phyloP scores from a whole-genome alignment of 1,284 basidiomycete species.

The Bjerkandera adusta region DNA sequence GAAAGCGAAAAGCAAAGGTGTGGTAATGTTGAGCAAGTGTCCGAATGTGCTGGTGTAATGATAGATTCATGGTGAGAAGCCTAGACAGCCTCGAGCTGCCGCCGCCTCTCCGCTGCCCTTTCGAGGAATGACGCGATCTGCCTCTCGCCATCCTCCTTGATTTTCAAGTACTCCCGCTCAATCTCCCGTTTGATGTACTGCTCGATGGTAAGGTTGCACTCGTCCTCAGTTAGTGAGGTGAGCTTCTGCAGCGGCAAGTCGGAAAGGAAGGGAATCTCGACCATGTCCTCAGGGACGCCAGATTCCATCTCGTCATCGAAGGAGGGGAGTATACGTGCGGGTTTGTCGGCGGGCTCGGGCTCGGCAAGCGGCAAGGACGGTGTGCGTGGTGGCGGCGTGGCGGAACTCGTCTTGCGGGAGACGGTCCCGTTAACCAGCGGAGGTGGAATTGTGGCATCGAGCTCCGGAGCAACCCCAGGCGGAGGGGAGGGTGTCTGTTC shows the following conservation, averaged over 20 bases:
- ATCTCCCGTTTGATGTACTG: conserved; percentile 77
- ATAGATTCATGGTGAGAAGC: too few species aligned
- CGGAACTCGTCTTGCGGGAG: too few species aligned
- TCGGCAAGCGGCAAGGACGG: conserved; percentile 10
- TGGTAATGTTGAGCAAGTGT: too few species aligned
- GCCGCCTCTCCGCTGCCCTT: conserved; percentile 56
- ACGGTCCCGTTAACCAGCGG: too few species aligned
- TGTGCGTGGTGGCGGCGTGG: conserved; percentile 13
- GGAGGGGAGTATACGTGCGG: conserved; percentile 4
- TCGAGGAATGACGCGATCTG: conserved; percentile 57
- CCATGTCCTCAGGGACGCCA: neutral
- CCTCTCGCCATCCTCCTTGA: conserved; percentile 59
- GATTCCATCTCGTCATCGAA: conserved; percentile 15
- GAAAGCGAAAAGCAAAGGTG: too few species aligned
- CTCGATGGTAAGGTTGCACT: conserved; percentile 71
- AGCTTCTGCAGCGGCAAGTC: conserved; percentile 24
- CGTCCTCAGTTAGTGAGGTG: conserved; percentile 51
- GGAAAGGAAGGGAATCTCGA: conserved; percentile 19
- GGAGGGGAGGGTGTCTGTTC: too few species aligned
- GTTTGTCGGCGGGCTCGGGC: neutral
- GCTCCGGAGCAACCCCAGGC: too few species aligned
- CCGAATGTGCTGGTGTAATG: too few species aligned
- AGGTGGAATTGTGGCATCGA: too few species aligned
- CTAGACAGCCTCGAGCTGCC: conserved; percentile 36
- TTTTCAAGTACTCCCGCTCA: conserved; percentile 55